Conservation (phyloP, 345 rosid genomes). For the Eucalyptus caleyi region DNA sequence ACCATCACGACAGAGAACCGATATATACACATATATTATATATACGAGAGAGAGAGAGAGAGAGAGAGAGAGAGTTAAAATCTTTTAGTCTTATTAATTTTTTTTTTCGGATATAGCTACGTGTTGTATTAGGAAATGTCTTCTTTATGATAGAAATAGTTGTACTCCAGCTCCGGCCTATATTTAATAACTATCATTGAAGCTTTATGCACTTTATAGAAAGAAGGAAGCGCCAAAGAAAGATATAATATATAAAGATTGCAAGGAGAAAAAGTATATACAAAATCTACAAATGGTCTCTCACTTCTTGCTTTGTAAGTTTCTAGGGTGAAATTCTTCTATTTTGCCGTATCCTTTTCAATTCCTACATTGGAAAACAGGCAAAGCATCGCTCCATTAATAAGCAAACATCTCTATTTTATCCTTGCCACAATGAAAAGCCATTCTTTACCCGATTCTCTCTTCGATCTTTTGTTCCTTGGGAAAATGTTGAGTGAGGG, state of each 20-base stretch:
- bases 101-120: neutral
- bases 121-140: neutral
- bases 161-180: neutral
- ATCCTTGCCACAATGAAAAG: neutral
- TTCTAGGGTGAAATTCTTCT: neutral
- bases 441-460: neutral
- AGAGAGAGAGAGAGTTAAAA: too few species aligned
- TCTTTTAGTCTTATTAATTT: too few species aligned
- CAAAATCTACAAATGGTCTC: neutral
- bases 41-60: neutral
- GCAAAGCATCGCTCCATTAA: neutral
- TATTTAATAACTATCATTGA: neutral
- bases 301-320: neutral
- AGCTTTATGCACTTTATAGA: neutral
- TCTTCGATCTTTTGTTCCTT: neutral
- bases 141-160: neutral
- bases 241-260: neutral
- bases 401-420: neutral
- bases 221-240: neutral
- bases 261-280: neutral
- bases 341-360: neutral
- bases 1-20: neutral
- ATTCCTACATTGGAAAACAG: neutral
- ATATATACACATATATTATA: too few species aligned
- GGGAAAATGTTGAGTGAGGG: neutral